A percentile compares a stretch with the other conserved stretches of the same genome.
Evolutionary conservation across 192 early-diverging fungal genomes (phyloP).

Genomic region (Backusella sp.): DNA sequence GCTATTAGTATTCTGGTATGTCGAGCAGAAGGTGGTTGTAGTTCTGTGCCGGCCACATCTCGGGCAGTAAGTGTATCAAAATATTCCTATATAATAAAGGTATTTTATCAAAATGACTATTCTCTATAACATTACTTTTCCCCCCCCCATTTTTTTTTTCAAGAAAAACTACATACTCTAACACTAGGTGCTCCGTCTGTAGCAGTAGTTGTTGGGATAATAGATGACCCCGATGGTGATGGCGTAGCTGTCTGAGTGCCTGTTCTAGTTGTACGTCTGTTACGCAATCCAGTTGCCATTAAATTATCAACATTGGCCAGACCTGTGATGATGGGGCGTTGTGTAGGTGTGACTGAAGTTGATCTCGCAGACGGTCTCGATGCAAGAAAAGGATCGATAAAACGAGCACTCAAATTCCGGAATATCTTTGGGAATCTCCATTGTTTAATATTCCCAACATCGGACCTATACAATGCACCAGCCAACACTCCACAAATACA

Average conservation of each 20-base stretch:
- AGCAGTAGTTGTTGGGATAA: not conserved
- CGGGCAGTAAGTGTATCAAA: conserved; percentile 41
- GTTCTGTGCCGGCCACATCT: conserved; percentile 38
- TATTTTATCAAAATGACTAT: not conserved
- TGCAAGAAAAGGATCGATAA: conserved; percentile 50
- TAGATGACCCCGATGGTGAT: not conserved
- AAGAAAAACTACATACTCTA: conserved; percentile 8
- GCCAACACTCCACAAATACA: conserved; percentile 47
- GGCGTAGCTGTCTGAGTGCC: not conserved
- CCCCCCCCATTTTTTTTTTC: not conserved
- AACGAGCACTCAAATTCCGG: conserved; percentile 31
- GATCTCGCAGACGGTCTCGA: conserved; percentile 43
- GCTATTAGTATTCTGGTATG: conserved; percentile 46
- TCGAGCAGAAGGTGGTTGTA: conserved; percentile 40
- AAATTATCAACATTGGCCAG: conserved; percentile 13
- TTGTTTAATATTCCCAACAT: conserved; percentile 48
- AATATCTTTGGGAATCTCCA: conserved; percentile 52
- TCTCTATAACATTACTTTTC: not conserved
- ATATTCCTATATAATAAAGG: conserved; percentile 20
- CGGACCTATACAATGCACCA: conserved; percentile 51
- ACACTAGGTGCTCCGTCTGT: conserved; percentile 9
- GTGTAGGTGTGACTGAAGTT: conserved; percentile 41
- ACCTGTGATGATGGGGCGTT: conserved; percentile 16
- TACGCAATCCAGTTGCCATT: conserved; percentile 21
- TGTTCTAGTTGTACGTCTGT: conserved; percentile 4